A percentile compares a stretch with the other conserved stretches of the same genome.
Conservation (phyloP, 2,329 filamentous ascomycete genomes). For the Leptographium flavum region DNA sequence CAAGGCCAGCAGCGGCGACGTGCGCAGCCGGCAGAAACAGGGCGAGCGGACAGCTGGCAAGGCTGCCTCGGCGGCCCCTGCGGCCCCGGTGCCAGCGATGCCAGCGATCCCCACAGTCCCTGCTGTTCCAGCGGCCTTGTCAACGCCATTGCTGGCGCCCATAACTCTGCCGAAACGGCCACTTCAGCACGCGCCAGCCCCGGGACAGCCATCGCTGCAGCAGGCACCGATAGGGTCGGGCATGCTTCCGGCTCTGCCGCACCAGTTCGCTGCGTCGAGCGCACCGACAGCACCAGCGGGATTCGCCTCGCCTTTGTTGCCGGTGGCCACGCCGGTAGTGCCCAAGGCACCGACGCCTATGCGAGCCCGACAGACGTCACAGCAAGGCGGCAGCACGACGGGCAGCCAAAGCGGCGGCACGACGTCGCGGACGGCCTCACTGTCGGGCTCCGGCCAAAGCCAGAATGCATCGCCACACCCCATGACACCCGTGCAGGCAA, state of each 20-base stretch:
- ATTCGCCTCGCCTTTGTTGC: slow-evolving; percentile 65
- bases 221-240: slow-evolving; percentile 14
- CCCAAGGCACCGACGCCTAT: slow-evolving; percentile 73
- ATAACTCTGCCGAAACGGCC: slow-evolving; percentile 24
- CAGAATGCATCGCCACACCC: slow-evolving; percentile 46
- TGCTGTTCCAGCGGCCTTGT: slow-evolving; percentile 22
- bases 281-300: slow-evolving; percentile 31
- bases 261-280: too few species aligned
- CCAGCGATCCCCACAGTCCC: slow-evolving; percentile 15
- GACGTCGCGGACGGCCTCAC: slow-evolving; percentile 51
- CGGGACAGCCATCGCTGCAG: slow-evolving; percentile 11
- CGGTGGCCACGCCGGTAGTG: slow-evolving; percentile 64
- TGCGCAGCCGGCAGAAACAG: slow-evolving; percentile 20
- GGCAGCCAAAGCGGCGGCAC: slow-evolving; percentile 34
- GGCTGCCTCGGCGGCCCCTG: too few species aligned
- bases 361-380: slow-evolving; percentile 61
- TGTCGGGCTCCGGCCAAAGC: slow-evolving; percentile 39
- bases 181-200: slow-evolving; percentile 20
- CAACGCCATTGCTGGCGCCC: slow-evolving; percentile 13
- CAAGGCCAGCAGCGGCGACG: slow-evolving; percentile 6
- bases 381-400: slow-evolving; percentile 57
- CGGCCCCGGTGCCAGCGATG: slow-evolving; percentile 16
- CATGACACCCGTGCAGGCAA: slow-evolving; percentile 49
- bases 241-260: slow-evolving; percentile 37
- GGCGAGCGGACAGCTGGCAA: slow-evolving; percentile 24